A percentile compares a stretch with the other conserved stretches of the same genome.
These are phyloP conservation scores for Claviceps lovelessii DNA, from an alignment of 2,329 filamentous ascomycete species.

Conservation along the genomic window DNA sequence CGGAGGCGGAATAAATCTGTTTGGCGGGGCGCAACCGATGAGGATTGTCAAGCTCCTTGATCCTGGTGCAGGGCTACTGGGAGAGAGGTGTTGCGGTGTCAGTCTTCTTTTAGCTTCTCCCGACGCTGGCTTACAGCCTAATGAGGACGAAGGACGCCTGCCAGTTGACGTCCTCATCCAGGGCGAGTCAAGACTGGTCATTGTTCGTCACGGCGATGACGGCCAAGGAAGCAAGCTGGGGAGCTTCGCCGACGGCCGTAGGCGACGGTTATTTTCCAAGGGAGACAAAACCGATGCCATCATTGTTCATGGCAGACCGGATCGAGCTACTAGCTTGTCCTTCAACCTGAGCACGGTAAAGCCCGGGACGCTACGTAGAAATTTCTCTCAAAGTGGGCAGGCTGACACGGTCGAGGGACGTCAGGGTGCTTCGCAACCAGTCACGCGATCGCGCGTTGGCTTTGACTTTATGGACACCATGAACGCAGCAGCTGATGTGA, in stretches of 20 bases:
- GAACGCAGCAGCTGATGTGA: constrained; percentile 37
- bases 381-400: constrained; percentile 15
- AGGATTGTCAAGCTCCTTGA: constrained; percentile 43
- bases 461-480: constrained; percentile 39
- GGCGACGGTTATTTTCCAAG: constrained; percentile 22
- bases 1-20: constrained; percentile 39
- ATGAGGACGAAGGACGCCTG: constrained; percentile 22
- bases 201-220: constrained; percentile 39
- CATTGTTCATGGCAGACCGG: constrained; percentile 36
- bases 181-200: constrained; percentile 40
- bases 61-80: constrained; percentile 37
- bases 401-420: constrained; percentile 9
- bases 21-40: constrained; percentile 38
- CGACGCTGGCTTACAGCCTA: constrained; percentile 9
- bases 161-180: constrained; percentile 40
- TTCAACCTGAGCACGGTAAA: constrained; percentile 38
- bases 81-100: constrained; percentile 41
- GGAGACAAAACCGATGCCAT: constrained; percentile 36
- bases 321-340: constrained; percentile 23
- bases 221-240: constrained; percentile 30
- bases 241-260: constrained; percentile 19
- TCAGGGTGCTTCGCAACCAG: constrained; percentile 12
- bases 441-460: constrained; percentile 21
- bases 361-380: constrained; percentile 21
- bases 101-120: constrained; percentile 27